phyloP scores from a whole-genome alignment of 345 rosid genomes.

The Eucalyptus sp. region DNA sequence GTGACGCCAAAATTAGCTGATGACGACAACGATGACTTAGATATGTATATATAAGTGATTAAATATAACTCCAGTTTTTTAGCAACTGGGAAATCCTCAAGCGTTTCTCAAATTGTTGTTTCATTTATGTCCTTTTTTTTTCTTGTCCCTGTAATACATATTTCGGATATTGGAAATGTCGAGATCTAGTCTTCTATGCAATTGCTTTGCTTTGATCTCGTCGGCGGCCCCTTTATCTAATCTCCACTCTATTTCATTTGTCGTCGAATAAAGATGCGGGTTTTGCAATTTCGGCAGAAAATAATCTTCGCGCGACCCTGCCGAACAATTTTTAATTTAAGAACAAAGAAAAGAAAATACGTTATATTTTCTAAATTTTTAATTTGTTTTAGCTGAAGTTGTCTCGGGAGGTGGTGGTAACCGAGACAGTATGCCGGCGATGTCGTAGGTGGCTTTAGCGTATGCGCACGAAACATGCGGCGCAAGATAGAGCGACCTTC shows the following conservation, averaged over 20 bases:
- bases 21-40: not conserved
- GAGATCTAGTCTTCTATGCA: not conserved
- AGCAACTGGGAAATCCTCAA: not conserved
- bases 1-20: not conserved
- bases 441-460: not conserved
- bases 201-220: not conserved
- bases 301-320: not conserved
- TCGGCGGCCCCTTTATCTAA: not conserved
- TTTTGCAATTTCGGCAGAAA: not conserved
- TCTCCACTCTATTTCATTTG: not conserved
- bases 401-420: not conserved
- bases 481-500: not conserved
- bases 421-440: not conserved
- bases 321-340: not conserved
- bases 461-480: not conserved
- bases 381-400: not conserved
- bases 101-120: not conserved
- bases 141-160: not conserved
- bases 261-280: not conserved
- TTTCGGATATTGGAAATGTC: not conserved
- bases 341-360: not conserved
- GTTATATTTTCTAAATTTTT: fast-evolving
- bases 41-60: not conserved
- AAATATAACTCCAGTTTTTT: not conserved
- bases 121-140: not conserved